phyloP scores from a whole-genome alignment of 257 asterid species.

The Avicennia marina region DNA sequence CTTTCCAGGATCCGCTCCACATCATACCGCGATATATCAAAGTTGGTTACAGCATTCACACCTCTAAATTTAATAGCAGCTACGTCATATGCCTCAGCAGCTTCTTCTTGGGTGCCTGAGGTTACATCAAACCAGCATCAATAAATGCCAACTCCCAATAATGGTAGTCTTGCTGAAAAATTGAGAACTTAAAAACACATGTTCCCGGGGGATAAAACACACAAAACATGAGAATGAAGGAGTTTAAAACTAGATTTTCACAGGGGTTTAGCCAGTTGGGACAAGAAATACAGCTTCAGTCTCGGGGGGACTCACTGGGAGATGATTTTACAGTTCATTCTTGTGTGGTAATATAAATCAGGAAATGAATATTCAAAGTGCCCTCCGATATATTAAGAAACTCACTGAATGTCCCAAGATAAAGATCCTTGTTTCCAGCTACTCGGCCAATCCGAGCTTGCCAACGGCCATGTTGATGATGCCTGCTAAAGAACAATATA shows the following conservation, averaged over 20 bases:
- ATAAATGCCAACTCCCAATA: too few relatives aligned
- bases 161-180: too few relatives aligned
- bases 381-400: not conserved
- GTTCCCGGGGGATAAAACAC: not conserved
- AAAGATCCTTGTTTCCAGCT: conserved; percentile 96
- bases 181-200: too few relatives aligned
- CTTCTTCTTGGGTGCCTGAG: conserved; percentile 95
- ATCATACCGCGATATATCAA: conserved; percentile 71
- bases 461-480: conserved; percentile 99
- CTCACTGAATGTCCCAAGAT: conserved; percentile 94
- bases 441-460: conserved; percentile 99
- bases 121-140: too few relatives aligned
- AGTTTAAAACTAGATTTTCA: too few relatives aligned
- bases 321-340: not conserved
- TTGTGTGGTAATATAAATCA: too few relatives aligned
- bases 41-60: conserved; percentile 83
- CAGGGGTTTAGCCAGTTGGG: too few relatives aligned
- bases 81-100: conserved; percentile 97
- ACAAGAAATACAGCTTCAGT: not conserved
- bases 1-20: conserved; percentile 84
- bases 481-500: conserved; percentile 65
- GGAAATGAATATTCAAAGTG: too few relatives aligned
- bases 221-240: too few relatives aligned
- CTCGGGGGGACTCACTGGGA: not conserved
- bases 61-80: conserved; percentile 95